Conservation (phyloP, 2,329 filamentous ascomycete genomes). For the Zopfia rhizophila region DNA sequence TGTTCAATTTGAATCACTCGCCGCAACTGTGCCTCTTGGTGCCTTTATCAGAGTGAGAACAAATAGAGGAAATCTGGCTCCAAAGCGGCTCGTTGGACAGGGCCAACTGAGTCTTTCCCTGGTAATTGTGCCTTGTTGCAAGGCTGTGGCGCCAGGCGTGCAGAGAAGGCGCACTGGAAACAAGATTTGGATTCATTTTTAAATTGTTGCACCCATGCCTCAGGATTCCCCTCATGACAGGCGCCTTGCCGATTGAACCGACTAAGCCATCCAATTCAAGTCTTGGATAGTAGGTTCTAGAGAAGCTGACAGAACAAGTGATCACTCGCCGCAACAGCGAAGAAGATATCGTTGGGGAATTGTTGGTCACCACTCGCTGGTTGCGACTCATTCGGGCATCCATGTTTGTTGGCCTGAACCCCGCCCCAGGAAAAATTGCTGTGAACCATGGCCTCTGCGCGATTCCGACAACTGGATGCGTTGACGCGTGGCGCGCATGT, state of each 20-base stretch:
- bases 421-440: too few relatives aligned
- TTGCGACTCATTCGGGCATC: too few relatives aligned
- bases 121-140: constrained; percentile 6
- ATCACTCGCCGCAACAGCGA: too few relatives aligned
- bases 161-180: background rate
- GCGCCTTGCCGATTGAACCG: constrained; percentile 7
- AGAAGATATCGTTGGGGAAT: too few relatives aligned
- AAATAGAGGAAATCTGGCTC: background rate
- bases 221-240: constrained; percentile 2
- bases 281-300: too few relatives aligned
- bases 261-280: constrained; percentile 1
- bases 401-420: too few relatives aligned
- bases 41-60: too few relatives aligned
- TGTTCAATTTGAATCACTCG: too few relatives aligned
- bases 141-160: constrained; percentile 9
- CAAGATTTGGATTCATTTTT: constrained; percentile 4
- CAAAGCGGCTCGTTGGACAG: background rate
- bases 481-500: constrained; percentile 2
- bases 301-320: too few relatives aligned
- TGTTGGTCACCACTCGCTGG: too few relatives aligned
- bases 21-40: too few relatives aligned
- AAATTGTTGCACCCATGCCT: constrained; percentile 1
- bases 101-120: background rate
- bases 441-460: constrained; percentile 30
- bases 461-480: background rate